Evolutionary conservation across 2,329 filamentous ascomycete genomes (phyloP).

Genomic region (Sclerotinia trifoliorum): DNA sequence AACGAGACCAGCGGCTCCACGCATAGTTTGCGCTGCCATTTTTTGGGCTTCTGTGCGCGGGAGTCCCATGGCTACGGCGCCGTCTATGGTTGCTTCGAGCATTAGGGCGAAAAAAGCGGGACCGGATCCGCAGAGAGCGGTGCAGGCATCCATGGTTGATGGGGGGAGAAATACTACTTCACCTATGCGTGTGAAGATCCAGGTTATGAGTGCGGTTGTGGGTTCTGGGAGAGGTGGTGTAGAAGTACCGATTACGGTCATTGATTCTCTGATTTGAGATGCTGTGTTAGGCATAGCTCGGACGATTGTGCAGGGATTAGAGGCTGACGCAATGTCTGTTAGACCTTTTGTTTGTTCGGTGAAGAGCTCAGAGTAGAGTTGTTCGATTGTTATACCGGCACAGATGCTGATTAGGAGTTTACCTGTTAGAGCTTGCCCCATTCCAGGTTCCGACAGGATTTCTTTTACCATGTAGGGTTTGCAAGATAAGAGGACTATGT

Average conservation of each 20-base stretch:
- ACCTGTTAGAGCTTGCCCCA: conserved; percentile 69
- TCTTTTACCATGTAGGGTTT: conserved; percentile 73
- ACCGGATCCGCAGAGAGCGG: conserved; percentile 71
- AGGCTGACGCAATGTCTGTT: conserved; percentile 42
- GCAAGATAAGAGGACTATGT: conserved; percentile 76
- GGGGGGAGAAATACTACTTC: conserved; percentile 67
- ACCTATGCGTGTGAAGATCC: conserved; percentile 76
- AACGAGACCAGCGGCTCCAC: conserved; percentile 68
- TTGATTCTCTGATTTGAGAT: conserved; percentile 72
- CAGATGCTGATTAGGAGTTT: conserved; percentile 82
- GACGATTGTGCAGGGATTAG: conserved; percentile 40
- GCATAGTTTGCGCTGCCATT: conserved; percentile 80
- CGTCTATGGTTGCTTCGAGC: conserved; percentile 73
- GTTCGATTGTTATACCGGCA: conserved; percentile 69
- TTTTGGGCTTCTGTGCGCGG: conserved; percentile 68
- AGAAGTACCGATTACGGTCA: conserved; percentile 73
- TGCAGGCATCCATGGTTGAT: conserved; percentile 68
- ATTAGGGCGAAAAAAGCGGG: conserved; percentile 72
- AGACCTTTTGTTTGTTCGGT: background rate
- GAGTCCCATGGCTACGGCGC: conserved; percentile 75
- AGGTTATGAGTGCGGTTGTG: conserved; percentile 60
- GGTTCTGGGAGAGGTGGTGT: conserved; percentile 56
- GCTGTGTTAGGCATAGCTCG: conserved; percentile 86
- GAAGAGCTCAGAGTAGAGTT: conserved; percentile 63
- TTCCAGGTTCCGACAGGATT: conserved; percentile 65